These are phyloP conservation scores for Nepenthes alata DNA, from an alignment of 179 eudicot species.

Conservation along the genomic window DNA sequence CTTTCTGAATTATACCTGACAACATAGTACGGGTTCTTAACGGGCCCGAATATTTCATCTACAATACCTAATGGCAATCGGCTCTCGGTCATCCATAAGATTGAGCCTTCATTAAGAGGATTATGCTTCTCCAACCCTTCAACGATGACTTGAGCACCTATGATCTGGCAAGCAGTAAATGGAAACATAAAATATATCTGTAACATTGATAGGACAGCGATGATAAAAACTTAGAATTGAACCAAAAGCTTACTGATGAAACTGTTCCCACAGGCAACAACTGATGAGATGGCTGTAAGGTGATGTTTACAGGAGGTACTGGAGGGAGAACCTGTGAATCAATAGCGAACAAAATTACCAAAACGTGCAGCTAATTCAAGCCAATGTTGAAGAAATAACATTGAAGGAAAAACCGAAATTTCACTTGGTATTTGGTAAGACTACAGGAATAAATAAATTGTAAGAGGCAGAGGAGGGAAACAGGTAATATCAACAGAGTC, in stretches of 20 bases:
- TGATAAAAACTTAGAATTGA: background rate
- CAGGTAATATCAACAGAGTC: too few species aligned
- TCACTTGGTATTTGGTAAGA: too few species aligned
- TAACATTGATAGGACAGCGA: background rate
- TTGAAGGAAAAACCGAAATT: too few species aligned
- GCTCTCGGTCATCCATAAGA: conserved; percentile 71
- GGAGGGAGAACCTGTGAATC: conserved; percentile 64
- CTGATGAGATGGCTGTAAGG: conserved; percentile 54
- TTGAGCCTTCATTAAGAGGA: conserved; percentile 82
- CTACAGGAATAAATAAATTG: too few species aligned
- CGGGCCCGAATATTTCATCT: conserved; percentile 94
- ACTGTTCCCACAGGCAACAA: conserved; percentile 59
- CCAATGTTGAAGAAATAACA: too few species aligned
- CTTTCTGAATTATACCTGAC: conserved; percentile 74
- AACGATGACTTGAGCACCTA: conserved; percentile 70
- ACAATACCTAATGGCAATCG: conserved; percentile 65
- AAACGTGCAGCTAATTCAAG: background rate
- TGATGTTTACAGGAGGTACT: conserved; percentile 54
- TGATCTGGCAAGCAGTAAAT: conserved; percentile 28
- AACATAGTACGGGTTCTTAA: conserved; percentile 67
- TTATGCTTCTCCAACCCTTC: conserved; percentile 79
- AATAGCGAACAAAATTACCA: conserved; percentile 6
- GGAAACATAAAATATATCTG: background rate
- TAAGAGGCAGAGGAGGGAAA: too few species aligned
- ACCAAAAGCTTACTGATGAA: conserved; percentile 43